phyloP scores from a whole-genome alignment of 1,139 yeast species.

The Diutina ranongensis region DNA sequence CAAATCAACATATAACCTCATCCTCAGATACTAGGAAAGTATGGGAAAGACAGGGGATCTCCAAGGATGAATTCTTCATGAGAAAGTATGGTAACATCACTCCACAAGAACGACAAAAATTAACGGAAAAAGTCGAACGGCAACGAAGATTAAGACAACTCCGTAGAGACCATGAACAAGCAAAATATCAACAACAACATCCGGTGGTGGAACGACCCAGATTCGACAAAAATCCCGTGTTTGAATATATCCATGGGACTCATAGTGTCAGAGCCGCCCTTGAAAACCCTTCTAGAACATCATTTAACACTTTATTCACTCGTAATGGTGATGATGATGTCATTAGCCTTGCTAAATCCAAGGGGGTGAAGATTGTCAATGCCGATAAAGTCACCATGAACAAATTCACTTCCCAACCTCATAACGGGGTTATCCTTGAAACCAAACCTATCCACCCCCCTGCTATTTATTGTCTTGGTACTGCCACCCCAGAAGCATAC shows the following conservation, averaged over 20 bases:
- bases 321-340: constrained; percentile 34
- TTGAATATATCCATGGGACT: constrained; percentile 68
- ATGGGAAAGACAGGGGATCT: constrained; percentile 27
- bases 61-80: constrained; percentile 31
- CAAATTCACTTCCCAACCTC: constrained; percentile 53
- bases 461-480: neutral
- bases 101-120: constrained; percentile 17
- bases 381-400: constrained; percentile 49
- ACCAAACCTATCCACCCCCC: neutral
- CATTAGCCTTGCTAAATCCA: constrained; percentile 31
- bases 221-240: constrained; percentile 26
- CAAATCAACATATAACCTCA: too few species aligned
- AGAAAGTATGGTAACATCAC: constrained; percentile 26
- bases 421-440: constrained; percentile 58
- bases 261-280: constrained; percentile 68
- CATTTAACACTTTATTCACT: constrained; percentile 39
- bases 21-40: constrained; percentile 11
- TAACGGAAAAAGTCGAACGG: constrained; percentile 27
- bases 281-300: constrained; percentile 39
- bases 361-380: constrained; percentile 30
- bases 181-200: neutral
- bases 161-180: constrained; percentile 9
- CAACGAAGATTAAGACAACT: constrained; percentile 15
- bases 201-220: constrained; percentile 8
- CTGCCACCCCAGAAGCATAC: neutral